Base-by-base conservation (phyloP, 208 protist genomes). In the Leishmania braziliensis region DNA sequence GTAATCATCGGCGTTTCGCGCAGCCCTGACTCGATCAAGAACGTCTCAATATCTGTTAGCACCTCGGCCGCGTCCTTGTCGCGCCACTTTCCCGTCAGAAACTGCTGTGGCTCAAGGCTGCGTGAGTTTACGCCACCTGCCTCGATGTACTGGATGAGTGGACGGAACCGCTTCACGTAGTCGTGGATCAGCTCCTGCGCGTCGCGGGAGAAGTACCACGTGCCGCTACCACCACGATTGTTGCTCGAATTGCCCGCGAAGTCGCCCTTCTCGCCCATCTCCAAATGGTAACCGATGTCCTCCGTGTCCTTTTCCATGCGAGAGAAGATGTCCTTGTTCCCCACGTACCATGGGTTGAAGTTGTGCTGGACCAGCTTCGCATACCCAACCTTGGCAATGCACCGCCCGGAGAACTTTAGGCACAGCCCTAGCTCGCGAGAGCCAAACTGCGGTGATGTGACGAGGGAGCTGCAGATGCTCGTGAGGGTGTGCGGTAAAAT, bases 371-470 rank as follows among this genome's bases (percentile, higher is more conserved):
- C 86, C 48, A 95, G 83, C 86, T 96, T 98, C 66, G 90, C 90
- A 68, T 94, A 96, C 46, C 95, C 95, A 58, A 98, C 78, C 62
- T 95, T 92, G 23, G 90, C 89, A 46, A 97, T 76, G 79, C 86
- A 77, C 68, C 91, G 90, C 10, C 88, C 87, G 29, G 86, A 90
- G 81, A 93, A 95, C 84, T 96, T 90, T 33, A 98, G 75, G 82
- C 92, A 91, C 29, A 98, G 86, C 3, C 95, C 95, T 56, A 98
- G 71, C 84, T 98, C 92, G n/a, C 91, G 89, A 20, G 91, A 93
- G 77, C 95, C 95, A 77, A 90, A 96, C 85, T 94, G 89, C 16
- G 92, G 79, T 8, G 92, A 83, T 12, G 93, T 97, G 48, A 88
- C 86, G 20, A 97, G 81, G 53, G 90, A 93, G 77, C 95, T 92